phyloP scores from a whole-genome alignment of 371 early-diverging fungal species.

The Cokeromyces recurvatus region DNA sequence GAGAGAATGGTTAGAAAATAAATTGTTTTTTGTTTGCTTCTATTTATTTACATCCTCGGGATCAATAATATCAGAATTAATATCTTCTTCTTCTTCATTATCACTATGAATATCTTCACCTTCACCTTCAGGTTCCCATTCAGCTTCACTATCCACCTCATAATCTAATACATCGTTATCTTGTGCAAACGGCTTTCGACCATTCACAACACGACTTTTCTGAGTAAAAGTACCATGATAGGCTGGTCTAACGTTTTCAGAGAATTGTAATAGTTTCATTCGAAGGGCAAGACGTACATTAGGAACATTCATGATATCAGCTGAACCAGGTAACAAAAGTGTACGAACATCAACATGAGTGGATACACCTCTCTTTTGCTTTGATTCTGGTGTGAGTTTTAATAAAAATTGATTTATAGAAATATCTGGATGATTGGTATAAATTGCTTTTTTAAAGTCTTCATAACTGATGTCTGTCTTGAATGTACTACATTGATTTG shows the following conservation, averaged over 20 bases:
- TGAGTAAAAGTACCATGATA: constrained; percentile 86
- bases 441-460: constrained; percentile 1
- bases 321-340: constrained; percentile 15
- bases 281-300: constrained; percentile 35
- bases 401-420: constrained; percentile 3
- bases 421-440: not conserved
- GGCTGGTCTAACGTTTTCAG: constrained; percentile 70
- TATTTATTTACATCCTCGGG: constrained; percentile 35
- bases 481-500: not conserved
- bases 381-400: constrained; percentile 8
- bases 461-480: not conserved
- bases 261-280: constrained; percentile 73
- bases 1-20: no score
- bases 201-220: constrained; percentile 46
- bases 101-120: constrained; percentile 84
- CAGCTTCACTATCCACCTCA: constrained; percentile 82
- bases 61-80: constrained; percentile 36
- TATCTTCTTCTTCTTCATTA: constrained; percentile 66
- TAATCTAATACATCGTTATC: constrained; percentile 71
- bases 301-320: constrained; percentile 16
- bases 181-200: constrained; percentile 57
- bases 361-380: constrained; percentile 14
- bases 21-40: no score
- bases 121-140: constrained; percentile 90
- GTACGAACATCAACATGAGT: constrained; percentile 11